Base-by-base conservation (phyloP, 371 early-diverging fungal genomes). In the Rhizomucor pusillus region DNA sequence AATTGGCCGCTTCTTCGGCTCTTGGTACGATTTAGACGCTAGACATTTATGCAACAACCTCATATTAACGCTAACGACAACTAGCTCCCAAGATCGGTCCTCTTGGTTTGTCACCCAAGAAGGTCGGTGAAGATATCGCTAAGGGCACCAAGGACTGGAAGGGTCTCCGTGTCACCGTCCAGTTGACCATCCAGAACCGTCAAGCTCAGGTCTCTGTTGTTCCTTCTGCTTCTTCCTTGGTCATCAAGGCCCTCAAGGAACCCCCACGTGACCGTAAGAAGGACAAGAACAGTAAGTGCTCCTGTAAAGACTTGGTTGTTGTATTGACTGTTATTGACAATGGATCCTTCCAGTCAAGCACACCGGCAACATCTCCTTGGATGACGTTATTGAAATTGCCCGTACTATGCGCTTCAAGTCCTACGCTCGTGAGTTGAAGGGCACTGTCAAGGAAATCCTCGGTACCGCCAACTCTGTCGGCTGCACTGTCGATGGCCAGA, bases 41-140 rank as follows among this genome's bases (percentile, higher is more conserved):
- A 44, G 39, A 41, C 14, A 37, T 43, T 33, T 22, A 10, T 41
- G 7, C 4, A 7, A 18, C 29, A 35, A 43, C 33, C 19, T 14
- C 14, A 11, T 37, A 6, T 39, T 14, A 49, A 41, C 20, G 33
- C 23, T 47, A 24, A 25, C 23, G 33, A 34, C 9, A 11, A 33
- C 0, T 44, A 60, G 72, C 75, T 29, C 99, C 99, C 77, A 99
- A 97, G 90, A 94, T 99, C 68, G 99, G 99, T 90, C 99, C 99
- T 66, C 90, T 99, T 67, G 99, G 99, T 93, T 84, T 99, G 83
- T 91, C 97, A 50, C 99, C 99, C 81, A 99, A 99, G 90, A 98
- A 98, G 89, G 95, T 99, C 67, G 99, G 99, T 82, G 99, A 99
- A 85, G 99, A 99, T 81, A 98, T 99, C 65, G 98, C 97, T 84